Base-by-base conservation (phyloP, 495 filamentous ascomycete genomes). In the Lichina pygmaea region DNA sequence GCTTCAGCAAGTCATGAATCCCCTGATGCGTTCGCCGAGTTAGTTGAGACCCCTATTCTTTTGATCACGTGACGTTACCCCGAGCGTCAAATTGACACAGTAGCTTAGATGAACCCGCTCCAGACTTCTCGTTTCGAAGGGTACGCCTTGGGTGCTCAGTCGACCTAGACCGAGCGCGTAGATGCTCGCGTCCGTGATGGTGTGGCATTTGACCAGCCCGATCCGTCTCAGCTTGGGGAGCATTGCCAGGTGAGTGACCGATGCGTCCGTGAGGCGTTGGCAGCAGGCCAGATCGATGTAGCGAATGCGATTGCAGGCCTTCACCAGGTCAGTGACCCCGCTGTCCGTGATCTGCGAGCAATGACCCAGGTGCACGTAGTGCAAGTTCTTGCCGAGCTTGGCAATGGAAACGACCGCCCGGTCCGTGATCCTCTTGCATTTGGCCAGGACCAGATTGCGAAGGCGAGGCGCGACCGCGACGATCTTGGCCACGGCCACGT, bases 271-370 rank as follows among this genome's bases (percentile, higher is more conserved):
- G 44, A 99, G 66, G 49, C 77, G 73, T n/a, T 66, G 68, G 59
- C 91, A 99, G 63, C 91, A 95, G 9, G 91, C 91, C 43, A 99
- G 60, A 55, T 99, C 91, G 46, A 99, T 95, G 54, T 99, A 99
- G 43, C 91, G 68, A 50, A 99, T 94, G 33, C 91, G 72, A 60
- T 86, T 94, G 65, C 91, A 99, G 38, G 60, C 61, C 48, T 77
- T 75, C 36, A 93, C 84, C 7, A 99, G 66, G 38, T 75, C 72
- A 43, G 76, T 75, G 7, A 99, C 82, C 7, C 81, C 83, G 9
- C 66, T 57, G 60, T 99, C 91, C 0, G 85, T 93, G 52, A 99
- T 84, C 38, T 84, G 70, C 12, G 71, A 70, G 57, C 91, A 99
- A 56, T 99, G 91, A 2, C 91, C 91, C 6, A 99, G 66, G 53